Percentiles rank a stretch among this genome's conserved stretches.
Evolutionary conservation across 2,329 filamentous ascomycete species (phyloP).

Genomic region (Fulvia fulva): DNA sequence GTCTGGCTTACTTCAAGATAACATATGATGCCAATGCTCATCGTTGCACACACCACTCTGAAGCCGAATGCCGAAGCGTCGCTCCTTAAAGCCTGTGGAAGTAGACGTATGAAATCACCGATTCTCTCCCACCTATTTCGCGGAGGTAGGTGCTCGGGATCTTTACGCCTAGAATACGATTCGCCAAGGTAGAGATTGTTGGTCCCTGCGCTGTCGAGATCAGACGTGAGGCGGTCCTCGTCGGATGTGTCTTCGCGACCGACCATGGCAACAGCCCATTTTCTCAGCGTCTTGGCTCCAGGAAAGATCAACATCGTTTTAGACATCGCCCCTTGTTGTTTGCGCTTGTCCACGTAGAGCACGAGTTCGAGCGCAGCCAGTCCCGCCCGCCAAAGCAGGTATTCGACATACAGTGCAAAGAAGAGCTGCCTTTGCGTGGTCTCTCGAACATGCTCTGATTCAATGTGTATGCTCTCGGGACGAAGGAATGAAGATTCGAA

Average conservation of each 20-base stretch:
- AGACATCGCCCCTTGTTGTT: constrained; percentile 61
- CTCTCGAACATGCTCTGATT: constrained; percentile 59
- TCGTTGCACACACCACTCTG: constrained; percentile 66
- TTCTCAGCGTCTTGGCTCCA: constrained; percentile 56
- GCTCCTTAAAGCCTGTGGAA: constrained; percentile 60
- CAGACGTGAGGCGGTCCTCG: constrained; percentile 52
- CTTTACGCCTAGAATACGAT: constrained; percentile 58
- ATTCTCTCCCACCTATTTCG: constrained; percentile 55
- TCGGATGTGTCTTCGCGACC: constrained; percentile 51
- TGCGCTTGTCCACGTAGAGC: constrained; percentile 62
- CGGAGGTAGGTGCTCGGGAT: constrained; percentile 71
- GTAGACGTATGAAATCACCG: constrained; percentile 57
- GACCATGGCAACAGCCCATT: constrained; percentile 60
- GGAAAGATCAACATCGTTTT: constrained; percentile 62
- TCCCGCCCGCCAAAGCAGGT: constrained; percentile 58
- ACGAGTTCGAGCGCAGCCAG: constrained; percentile 61
- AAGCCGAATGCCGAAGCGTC: constrained; percentile 66
- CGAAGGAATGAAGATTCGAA: constrained; percentile 49
- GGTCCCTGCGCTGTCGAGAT: constrained; percentile 53
- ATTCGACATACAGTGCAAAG: constrained; percentile 67
- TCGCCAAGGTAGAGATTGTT: constrained; percentile 62
- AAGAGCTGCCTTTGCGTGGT: constrained; percentile 64
- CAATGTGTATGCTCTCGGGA: constrained; percentile 35
- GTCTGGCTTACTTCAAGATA: constrained; percentile 59
- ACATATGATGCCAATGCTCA: constrained; percentile 65